Evolutionary conservation across 1,284 basidiomycete genomes (phyloP).

Genomic region (Termitomyces sp.): DNA sequence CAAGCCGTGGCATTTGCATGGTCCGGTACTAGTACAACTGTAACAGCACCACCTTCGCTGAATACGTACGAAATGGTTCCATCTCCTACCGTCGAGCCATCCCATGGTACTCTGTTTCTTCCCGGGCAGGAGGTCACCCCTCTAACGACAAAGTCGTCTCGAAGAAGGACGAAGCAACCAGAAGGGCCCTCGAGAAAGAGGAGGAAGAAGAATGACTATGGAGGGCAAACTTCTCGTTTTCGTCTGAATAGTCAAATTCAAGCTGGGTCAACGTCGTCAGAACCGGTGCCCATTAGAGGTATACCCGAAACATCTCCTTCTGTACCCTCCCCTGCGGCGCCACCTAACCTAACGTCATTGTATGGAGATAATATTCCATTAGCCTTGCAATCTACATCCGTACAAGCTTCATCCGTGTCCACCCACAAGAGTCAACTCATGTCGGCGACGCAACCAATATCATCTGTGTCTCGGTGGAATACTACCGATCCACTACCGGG

Average conservation of each 20-base stretch:
- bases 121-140: slow-evolving; percentile 45
- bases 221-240: slow-evolving; percentile 37
- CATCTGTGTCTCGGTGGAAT: slow-evolving; percentile 4
- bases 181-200: slow-evolving; percentile 24
- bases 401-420: neutral
- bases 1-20: slow-evolving; percentile 48
- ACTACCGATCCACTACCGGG: neutral
- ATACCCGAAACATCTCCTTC: slow-evolving; percentile 1
- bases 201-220: slow-evolving; percentile 28
- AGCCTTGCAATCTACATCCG: slow-evolving; percentile 1
- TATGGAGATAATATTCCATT: slow-evolving; percentile 4
- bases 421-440: neutral
- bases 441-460: slow-evolving; percentile 3
- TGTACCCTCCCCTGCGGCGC: slow-evolving; percentile 9
- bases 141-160: slow-evolving; percentile 13
- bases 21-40: slow-evolving; percentile 22
- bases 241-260: slow-evolving; percentile 29
- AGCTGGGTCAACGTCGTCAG: slow-evolving; percentile 3
- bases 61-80: slow-evolving; percentile 44
- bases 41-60: slow-evolving; percentile 21
- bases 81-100: slow-evolving; percentile 21
- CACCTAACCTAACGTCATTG: slow-evolving; percentile 6
- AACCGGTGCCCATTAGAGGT: slow-evolving; percentile 1
- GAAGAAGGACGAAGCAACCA: slow-evolving; percentile 25
- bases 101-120: slow-evolving; percentile 33